Evolutionary conservation across 108 stramenopile genomes (phyloP).

Genomic region (Nitzschia putrida): DNA sequence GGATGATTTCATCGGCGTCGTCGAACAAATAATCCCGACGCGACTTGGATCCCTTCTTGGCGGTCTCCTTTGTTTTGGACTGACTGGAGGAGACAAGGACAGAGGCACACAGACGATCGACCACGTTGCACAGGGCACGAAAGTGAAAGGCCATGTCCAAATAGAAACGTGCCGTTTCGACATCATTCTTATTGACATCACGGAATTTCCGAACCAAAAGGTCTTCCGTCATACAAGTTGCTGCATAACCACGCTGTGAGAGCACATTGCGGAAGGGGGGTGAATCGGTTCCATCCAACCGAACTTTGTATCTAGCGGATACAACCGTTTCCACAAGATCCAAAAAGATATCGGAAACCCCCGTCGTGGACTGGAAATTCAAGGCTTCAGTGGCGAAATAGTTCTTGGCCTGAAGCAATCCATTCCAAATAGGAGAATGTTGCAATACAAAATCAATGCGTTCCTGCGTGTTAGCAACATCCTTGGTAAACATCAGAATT

Average conservation of each 20-base stretch:
- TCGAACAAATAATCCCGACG: slow-evolving; percentile 30
- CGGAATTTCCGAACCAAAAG: slow-evolving; percentile 44
- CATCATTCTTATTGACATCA: slow-evolving; percentile 41
- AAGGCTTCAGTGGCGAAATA: slow-evolving; percentile 26
- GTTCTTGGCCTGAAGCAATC: slow-evolving; percentile 21
- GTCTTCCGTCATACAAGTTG: slow-evolving; percentile 27
- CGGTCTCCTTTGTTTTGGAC: not conserved
- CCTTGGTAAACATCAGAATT: not conserved
- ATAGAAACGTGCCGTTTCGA: slow-evolving; percentile 55
- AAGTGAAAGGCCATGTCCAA: slow-evolving; percentile 60
- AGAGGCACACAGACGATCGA: slow-evolving; percentile 21
- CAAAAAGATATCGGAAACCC: slow-evolving; percentile 53
- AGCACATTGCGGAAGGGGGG: slow-evolving; percentile 28
- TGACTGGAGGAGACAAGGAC: not conserved
- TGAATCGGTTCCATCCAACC: slow-evolving; percentile 8
- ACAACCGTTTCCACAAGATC: slow-evolving; percentile 46
- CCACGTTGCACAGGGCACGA: slow-evolving; percentile 55
- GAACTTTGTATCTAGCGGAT: slow-evolving; percentile 35
- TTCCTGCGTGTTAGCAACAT: not conserved
- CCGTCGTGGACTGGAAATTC: slow-evolving; percentile 23
- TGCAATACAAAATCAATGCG: slow-evolving; percentile 20
- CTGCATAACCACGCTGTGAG: slow-evolving; percentile 23
- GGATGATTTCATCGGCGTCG: slow-evolving; percentile 56
- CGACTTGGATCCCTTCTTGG: not conserved
- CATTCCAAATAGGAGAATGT: slow-evolving; percentile 37